Conservation (phyloP, 2,329 filamentous ascomycete genomes). For the Penicillium sp. region DNA sequence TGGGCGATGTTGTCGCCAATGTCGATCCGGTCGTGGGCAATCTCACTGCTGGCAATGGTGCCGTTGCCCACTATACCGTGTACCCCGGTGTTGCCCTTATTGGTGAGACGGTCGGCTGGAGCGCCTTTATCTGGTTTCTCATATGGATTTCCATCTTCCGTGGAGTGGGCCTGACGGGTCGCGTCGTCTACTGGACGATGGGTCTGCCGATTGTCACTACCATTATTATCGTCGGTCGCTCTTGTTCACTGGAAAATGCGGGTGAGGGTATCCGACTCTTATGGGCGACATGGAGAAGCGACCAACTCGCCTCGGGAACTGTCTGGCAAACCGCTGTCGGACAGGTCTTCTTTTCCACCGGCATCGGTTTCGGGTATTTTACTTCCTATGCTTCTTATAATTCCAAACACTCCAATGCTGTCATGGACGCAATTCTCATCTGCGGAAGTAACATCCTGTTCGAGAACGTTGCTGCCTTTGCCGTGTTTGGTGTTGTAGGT, state of each 20-base stretch:
- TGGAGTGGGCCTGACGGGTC: slow-evolving; percentile 58
- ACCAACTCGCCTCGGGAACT: slow-evolving; percentile 51
- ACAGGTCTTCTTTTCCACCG: slow-evolving; percentile 61
- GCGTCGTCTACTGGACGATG: slow-evolving; percentile 64
- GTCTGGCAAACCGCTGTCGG: slow-evolving; percentile 62
- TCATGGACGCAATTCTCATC: slow-evolving; percentile 59
- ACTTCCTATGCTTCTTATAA: slow-evolving; percentile 61
- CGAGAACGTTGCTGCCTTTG: slow-evolving; percentile 54
- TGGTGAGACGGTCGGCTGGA: slow-evolving; percentile 60
- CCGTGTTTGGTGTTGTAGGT: slow-evolving; percentile 59
- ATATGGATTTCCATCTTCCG: slow-evolving; percentile 62
- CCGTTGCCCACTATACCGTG: slow-evolving; percentile 46
- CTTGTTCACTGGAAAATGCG: slow-evolving; percentile 56
- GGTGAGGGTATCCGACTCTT: slow-evolving; percentile 52
- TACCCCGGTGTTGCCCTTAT: slow-evolving; percentile 52
- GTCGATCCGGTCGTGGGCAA: slow-evolving; percentile 44
- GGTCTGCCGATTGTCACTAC: slow-evolving; percentile 58
- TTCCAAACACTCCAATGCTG: slow-evolving; percentile 56
- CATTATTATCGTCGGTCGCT: slow-evolving; percentile 57
- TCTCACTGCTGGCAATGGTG: slow-evolving; percentile 40
- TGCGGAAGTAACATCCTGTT: slow-evolving; percentile 58
- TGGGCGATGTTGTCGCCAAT: slow-evolving; percentile 51
- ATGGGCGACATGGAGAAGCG: slow-evolving; percentile 52
- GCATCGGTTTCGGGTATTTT: slow-evolving; percentile 60
- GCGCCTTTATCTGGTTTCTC: slow-evolving; percentile 59